Base-by-base conservation (phyloP, 768 basidiomycete genomes). In the Cyclocybe aegerita region DNA sequence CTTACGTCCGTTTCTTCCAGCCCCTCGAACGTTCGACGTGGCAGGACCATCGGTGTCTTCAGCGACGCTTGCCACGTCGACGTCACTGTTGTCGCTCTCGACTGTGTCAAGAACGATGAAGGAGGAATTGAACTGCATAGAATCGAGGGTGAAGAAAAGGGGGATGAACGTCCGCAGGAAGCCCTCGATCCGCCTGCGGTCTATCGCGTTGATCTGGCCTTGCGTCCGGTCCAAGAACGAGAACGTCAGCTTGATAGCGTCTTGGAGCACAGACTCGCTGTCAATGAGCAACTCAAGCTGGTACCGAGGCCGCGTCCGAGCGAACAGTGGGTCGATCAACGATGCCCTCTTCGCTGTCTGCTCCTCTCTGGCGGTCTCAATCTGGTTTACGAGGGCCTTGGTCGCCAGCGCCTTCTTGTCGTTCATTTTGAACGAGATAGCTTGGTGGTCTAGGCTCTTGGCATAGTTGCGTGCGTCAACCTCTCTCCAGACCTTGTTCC, bases 401-500 rank as follows among this genome's bases (percentile, higher is more conserved):
- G 82, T 71, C 3, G 83, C 82, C 47, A 86, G 78, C 16, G 83
- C 77, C 62, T 90, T 91, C 79, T 98, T 98, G 73, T 99, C 97
- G 34, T 78, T 79, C 33, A 81, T 76, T 74, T 94, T 95, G 82
- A 95, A 98, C 43, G 81, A 80, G 63, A 96, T 88, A 7, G 86
- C 90, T 65, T 95, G 93, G 61, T 96, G 92, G 65, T 99, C 96
- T 60, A 98, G 78, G 46, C 90, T 88, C 75, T 93, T 94, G 70
- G 85, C 81, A 63, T 90, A 98, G 70, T 98, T 98, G 59, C 90
- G 79, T 23, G 91, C 90, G 60, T 98, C 93, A 29, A 96, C 92
- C 70, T 97, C 96, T 44, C 95, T 75, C 97, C 97, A 99, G 45
- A 98, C 90, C 66, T 96, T 91, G 72, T 98, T 98, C 97, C 97